phyloP scores from a whole-genome alignment of 2,329 filamentous ascomycete species.

The Fusarium protoensiforme region DNA sequence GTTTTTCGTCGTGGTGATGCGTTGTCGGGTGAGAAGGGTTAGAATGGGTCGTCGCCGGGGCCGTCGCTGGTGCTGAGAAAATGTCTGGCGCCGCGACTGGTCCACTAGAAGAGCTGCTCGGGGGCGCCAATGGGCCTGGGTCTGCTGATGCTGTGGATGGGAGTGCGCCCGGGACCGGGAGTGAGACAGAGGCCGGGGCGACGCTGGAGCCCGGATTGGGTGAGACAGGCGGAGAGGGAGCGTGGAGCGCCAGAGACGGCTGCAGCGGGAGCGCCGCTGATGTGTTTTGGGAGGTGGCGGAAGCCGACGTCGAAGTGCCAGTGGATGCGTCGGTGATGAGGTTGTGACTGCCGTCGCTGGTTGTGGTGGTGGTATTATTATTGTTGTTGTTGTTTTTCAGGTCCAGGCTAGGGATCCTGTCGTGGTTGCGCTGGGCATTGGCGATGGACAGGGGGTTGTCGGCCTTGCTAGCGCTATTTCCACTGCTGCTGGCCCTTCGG shows the following conservation, averaged over 20 bases:
- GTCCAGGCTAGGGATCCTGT: conserved; percentile 29
- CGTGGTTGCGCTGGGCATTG: conserved; percentile 24
- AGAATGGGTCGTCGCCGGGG: conserved; percentile 31
- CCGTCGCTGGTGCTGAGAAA: conserved; percentile 22
- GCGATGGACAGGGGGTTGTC: conserved; percentile 26
- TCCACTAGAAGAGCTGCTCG: conserved; percentile 27
- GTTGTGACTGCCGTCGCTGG: conserved; percentile 9
- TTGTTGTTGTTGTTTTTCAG: conserved; percentile 28
- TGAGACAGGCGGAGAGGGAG: conserved; percentile 39
- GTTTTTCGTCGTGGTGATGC: conserved; percentile 43
- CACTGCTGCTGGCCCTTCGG: conserved; percentile 47
- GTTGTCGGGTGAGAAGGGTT: conserved; percentile 42
- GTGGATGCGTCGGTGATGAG: conserved; percentile 14
- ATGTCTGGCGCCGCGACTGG: conserved; percentile 26
- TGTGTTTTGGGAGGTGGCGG: conserved; percentile 35
- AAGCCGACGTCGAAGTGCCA: conserved; percentile 29
- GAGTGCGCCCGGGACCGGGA: conserved; percentile 28
- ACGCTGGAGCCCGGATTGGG: conserved; percentile 41
- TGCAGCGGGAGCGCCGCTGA: conserved; percentile 33
- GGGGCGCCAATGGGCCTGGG: conserved; percentile 19
- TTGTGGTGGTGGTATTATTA: neutral
- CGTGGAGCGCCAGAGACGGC: conserved; percentile 34
- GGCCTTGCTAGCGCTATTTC: conserved; percentile 36
- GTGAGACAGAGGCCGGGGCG: conserved; percentile 32
- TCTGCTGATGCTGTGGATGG: conserved; percentile 23